phyloP scores from a whole-genome alignment of 2,329 filamentous ascomycete species.

The Diaporthe sp. region DNA sequence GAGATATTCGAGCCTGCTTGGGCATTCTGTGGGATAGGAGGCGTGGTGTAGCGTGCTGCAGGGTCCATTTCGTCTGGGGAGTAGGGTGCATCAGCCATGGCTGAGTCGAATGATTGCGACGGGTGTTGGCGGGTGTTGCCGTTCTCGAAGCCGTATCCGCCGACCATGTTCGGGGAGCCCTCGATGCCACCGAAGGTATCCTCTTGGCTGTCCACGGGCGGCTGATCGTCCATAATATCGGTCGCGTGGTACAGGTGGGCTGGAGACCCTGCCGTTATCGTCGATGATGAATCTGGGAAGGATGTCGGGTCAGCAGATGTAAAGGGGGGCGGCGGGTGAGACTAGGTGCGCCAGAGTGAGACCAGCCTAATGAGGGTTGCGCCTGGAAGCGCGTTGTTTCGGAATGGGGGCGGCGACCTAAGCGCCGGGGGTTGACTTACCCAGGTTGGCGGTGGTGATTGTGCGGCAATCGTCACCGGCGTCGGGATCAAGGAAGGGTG shows the following conservation, averaged over 20 bases:
- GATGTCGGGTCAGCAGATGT: slow-evolving; percentile 14
- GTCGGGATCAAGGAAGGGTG: not conserved
- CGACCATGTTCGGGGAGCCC: slow-evolving; percentile 53
- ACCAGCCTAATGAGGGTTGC: slow-evolving; percentile 25
- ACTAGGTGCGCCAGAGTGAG: slow-evolving; percentile 28
- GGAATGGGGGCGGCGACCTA: slow-evolving; percentile 7
- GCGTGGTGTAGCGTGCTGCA: slow-evolving; percentile 56
- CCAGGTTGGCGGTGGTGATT: slow-evolving; percentile 25
- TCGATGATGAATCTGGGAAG: slow-evolving; percentile 58
- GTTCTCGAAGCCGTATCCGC: slow-evolving; percentile 46
- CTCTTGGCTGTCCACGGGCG: slow-evolving; percentile 54
- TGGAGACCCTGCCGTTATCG: slow-evolving; percentile 58
- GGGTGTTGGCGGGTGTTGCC: slow-evolving; percentile 44
- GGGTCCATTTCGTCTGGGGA: slow-evolving; percentile 51
- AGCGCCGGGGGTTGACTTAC: slow-evolving; percentile 23
- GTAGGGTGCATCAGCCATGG: slow-evolving; percentile 47
- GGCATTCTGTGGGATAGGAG: slow-evolving; percentile 53
- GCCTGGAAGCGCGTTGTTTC: slow-evolving; percentile 27
- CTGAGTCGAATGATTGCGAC: slow-evolving; percentile 62
- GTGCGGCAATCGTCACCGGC: slow-evolving; percentile 7
- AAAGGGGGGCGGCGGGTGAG: slow-evolving; percentile 48
- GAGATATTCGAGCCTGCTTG: slow-evolving; percentile 54
- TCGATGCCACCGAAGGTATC: slow-evolving; percentile 62
- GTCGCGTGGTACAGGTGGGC: slow-evolving; percentile 63
- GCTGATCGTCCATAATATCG: slow-evolving; percentile 61